A percentile compares a stretch with the other conserved stretches of the same genome.
Evolutionary conservation across 1,284 basidiomycete species (phyloP).

Genomic region (Ganoderma leucocontextum): DNA sequence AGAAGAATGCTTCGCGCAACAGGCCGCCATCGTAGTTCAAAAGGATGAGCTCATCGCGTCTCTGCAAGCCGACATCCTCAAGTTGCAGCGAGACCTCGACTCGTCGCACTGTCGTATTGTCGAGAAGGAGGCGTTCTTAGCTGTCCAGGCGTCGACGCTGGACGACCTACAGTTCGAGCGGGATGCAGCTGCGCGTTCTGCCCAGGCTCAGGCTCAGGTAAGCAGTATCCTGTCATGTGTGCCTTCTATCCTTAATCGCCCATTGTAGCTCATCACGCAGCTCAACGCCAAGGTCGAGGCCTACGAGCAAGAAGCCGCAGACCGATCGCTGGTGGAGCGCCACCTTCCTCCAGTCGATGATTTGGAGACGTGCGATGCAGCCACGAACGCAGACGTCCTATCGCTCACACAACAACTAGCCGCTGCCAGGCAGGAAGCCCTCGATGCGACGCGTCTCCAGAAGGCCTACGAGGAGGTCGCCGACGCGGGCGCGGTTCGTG

Average conservation of each 20-base stretch:
- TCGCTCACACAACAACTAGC: background rate
- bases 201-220: background rate
- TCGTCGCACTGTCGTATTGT: background rate
- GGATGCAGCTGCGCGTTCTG: background rate
- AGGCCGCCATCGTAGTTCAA: background rate
- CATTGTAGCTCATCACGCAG: too few species aligned
- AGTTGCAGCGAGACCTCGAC: background rate
- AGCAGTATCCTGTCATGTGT: background rate
- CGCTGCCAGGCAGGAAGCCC: background rate
- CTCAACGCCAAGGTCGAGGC: background rate
- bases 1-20: background rate
- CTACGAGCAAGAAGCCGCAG: background rate
- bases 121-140: background rate
- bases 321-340: background rate
- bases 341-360: background rate
- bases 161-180: background rate
- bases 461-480: slow-evolving; percentile 6
- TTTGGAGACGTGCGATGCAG: background rate
- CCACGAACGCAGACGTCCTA: background rate
- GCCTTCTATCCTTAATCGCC: too few species aligned
- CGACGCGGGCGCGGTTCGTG: background rate
- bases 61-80: background rate
- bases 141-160: background rate
- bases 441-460: background rate
- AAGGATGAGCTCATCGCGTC: background rate